A percentile compares a stretch with the other conserved stretches of the same genome.
Conservation (phyloP, 495 filamentous ascomycete species). For the Xylaria palmicola region DNA sequence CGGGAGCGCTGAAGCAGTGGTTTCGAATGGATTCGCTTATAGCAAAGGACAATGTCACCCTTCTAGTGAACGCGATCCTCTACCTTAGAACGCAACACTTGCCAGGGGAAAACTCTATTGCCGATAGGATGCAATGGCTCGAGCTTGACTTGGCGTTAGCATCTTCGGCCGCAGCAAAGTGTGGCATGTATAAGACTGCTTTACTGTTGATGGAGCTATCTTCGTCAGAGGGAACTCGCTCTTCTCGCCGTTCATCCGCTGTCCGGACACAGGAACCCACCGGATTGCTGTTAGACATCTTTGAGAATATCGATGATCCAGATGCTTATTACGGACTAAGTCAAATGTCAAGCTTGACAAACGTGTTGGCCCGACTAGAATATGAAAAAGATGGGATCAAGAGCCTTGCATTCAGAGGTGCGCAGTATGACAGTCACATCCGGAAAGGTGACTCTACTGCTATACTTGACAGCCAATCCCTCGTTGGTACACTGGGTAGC, state of each 20-base stretch:
- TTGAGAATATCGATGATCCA: slow-evolving; percentile 88
- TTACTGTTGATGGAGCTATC: slow-evolving; percentile 79
- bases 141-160: slow-evolving; percentile 74
- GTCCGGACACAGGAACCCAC: slow-evolving; percentile 57
- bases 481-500: slow-evolving; percentile 62
- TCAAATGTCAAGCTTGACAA: slow-evolving; percentile 69
- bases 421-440: slow-evolving; percentile 85
- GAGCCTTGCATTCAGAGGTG: slow-evolving; percentile 85
- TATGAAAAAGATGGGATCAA: slow-evolving; percentile 88
- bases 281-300: slow-evolving; percentile 74
- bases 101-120: slow-evolving; percentile 71
- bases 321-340: slow-evolving; percentile 95
- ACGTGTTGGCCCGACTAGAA: slow-evolving; percentile 79
- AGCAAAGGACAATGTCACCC: slow-evolving; percentile 47
- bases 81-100: slow-evolving; percentile 81
- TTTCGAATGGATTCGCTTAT: slow-evolving; percentile 40
- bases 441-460: slow-evolving; percentile 45
- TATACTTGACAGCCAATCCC: slow-evolving; percentile 43
- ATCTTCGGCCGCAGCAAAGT: slow-evolving; percentile 72
- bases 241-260: slow-evolving; percentile 66
- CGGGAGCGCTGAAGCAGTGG: slow-evolving; percentile 50
- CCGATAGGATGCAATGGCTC: slow-evolving; percentile 80
- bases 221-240: slow-evolving; percentile 50
- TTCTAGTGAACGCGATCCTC: slow-evolving; percentile 78
- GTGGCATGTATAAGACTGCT: slow-evolving; percentile 83